Conservation (phyloP, 495 filamentous ascomycete genomes). For the Tuber indicum region DNA sequence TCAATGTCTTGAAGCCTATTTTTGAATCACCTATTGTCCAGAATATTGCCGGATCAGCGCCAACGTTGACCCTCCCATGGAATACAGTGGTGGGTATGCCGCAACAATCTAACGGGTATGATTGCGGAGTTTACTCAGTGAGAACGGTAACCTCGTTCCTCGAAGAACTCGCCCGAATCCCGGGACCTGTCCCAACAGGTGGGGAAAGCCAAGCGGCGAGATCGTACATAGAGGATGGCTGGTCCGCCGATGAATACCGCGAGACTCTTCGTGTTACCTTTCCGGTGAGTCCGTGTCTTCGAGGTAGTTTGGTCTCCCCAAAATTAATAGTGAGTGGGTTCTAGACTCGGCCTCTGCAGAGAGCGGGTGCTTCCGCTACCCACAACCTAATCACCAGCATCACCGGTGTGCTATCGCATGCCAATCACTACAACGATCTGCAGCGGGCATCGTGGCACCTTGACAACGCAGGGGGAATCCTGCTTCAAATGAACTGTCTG, state of each 20-base stretch:
- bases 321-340: not conserved
- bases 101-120: conserved; percentile 9
- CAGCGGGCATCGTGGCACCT: conserved; percentile 23
- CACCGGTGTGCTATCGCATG: not conserved
- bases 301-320: not conserved
- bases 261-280: not conserved
- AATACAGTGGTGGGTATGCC: not conserved
- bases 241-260: not conserved
- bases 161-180: not conserved
- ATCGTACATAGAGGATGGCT: not conserved
- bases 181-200: not conserved
- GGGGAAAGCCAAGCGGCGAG: not conserved
- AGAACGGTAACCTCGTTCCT: conserved; percentile 8
- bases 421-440: not conserved
- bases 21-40: not conserved
- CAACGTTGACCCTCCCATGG: not conserved
- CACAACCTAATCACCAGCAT: not conserved
- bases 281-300: not conserved
- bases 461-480: conserved; percentile 24
- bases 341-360: not conserved
- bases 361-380: not conserved
- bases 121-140: conserved; percentile 18
- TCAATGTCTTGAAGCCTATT: not conserved
- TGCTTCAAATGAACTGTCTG: conserved; percentile 7
- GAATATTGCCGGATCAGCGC: not conserved